Percentiles rank a stretch among this genome's conserved stretches.
Evolutionary conservation across 495 filamentous ascomycete genomes (phyloP).

Genomic region (Penicillium steckii): DNA sequence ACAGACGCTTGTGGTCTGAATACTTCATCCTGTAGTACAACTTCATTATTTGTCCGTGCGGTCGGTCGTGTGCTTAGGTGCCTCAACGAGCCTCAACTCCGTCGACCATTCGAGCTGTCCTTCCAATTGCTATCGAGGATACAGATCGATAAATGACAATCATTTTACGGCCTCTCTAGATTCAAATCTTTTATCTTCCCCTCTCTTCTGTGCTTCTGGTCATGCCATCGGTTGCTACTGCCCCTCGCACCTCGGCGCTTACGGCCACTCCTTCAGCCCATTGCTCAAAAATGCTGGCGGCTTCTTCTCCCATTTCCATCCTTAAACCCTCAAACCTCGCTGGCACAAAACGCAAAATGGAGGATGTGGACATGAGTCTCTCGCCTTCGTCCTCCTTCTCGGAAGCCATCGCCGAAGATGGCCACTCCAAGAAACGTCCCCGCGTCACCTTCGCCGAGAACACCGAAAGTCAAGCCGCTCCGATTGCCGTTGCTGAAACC

Average conservation of each 20-base stretch:
- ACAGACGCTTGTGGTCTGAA: slow-evolving; percentile 14
- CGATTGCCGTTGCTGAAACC: slow-evolving; percentile 13
- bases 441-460: slow-evolving; percentile 78
- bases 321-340: slow-evolving; percentile 39
- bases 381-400: slow-evolving; percentile 34
- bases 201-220: slow-evolving; percentile 13
- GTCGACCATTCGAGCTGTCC: slow-evolving; percentile 4
- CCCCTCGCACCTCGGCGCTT: slow-evolving; percentile 32
- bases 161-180: slow-evolving; percentile 5
- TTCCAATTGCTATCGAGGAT: slow-evolving; percentile 6
- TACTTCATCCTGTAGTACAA: slow-evolving; percentile 20
- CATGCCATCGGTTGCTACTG: slow-evolving; percentile 47
- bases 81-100: slow-evolving; percentile 9
- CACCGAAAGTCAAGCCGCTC: slow-evolving; percentile 54
- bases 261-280: slow-evolving; percentile 19
- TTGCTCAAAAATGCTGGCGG: slow-evolving; percentile 33
- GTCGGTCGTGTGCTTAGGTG: slow-evolving; percentile 30
- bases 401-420: slow-evolving; percentile 40
- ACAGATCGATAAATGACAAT: slow-evolving; percentile 24
- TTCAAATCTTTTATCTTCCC: slow-evolving; percentile 4
- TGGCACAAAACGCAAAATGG: slow-evolving; percentile 42
- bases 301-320: slow-evolving; percentile 42
- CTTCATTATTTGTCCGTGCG: slow-evolving; percentile 1
- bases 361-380: slow-evolving; percentile 37
- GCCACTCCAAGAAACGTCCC: slow-evolving; percentile 52